Percentiles rank a stretch among this genome's conserved stretches.
Conservation (phyloP, 2,329 filamentous ascomycete genomes). For the Diaporthe sp. region DNA sequence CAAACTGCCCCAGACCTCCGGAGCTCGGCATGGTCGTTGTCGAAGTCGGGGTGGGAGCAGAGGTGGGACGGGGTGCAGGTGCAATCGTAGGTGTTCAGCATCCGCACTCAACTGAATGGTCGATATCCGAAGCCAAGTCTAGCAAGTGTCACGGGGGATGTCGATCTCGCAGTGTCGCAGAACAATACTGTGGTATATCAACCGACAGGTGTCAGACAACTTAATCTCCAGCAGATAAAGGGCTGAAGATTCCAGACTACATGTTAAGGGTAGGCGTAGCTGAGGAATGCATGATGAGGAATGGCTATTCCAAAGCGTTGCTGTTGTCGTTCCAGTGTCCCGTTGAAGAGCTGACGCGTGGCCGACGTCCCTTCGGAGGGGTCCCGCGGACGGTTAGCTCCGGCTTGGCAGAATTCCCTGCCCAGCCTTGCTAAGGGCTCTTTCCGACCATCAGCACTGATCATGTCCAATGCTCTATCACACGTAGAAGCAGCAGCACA, state of each 20-base stretch:
- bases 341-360: neutral
- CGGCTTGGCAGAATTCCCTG: conserved; percentile 12
- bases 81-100: neutral
- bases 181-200: neutral
- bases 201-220: neutral
- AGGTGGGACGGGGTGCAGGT: neutral
- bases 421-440: no score
- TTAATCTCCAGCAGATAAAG: neutral
- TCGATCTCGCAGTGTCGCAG: neutral
- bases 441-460: no score
- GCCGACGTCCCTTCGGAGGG: neutral
- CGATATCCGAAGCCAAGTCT: neutral
- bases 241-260: neutral
- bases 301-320: neutral
- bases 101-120: neutral
- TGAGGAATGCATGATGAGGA: neutral
- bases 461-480: neutral
- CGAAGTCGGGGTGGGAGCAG: neutral
- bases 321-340: neutral
- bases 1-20: conserved; percentile 50
- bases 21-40: conserved; percentile 27
- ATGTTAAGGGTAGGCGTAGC: neutral
- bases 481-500: neutral
- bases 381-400: neutral
- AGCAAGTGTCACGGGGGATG: neutral